These are phyloP conservation scores for Geranomyces variabilis DNA, from an alignment of 192 early-diverging fungal species.

Conservation along the genomic window DNA sequence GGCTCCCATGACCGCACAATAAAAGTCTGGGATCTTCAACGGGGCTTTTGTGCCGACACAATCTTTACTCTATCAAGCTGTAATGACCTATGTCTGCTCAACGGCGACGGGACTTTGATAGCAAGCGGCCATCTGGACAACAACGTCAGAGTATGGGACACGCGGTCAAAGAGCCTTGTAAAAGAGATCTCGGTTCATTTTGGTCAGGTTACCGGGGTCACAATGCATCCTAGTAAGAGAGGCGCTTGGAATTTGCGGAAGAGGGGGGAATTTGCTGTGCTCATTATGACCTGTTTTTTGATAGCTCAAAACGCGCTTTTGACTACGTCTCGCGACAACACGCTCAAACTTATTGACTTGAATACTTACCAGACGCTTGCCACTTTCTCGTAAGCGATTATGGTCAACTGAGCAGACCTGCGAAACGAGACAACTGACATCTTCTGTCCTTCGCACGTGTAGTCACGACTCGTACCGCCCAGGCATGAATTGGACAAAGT, in stretches of 20 bases:
- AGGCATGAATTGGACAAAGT: slow-evolving; percentile 87
- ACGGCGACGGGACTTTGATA: slow-evolving; percentile 76
- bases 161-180: slow-evolving; percentile 74
- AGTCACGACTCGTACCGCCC: slow-evolving; percentile 78
- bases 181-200: slow-evolving; percentile 86
- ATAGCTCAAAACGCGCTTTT: slow-evolving; percentile 72
- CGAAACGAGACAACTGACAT: neutral
- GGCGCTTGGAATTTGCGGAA: neutral
- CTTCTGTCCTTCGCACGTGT: slow-evolving; percentile 3
- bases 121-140: slow-evolving; percentile 94
- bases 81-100: slow-evolving; percentile 84
- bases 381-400: slow-evolving; percentile 63
- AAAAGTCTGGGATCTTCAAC: slow-evolving; percentile 93
- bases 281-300: neutral
- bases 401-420: neutral
- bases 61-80: slow-evolving; percentile 94
- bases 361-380: slow-evolving; percentile 72
- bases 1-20: slow-evolving; percentile 96
- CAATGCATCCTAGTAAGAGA: slow-evolving; percentile 66
- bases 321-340: slow-evolving; percentile 95
- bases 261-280: neutral
- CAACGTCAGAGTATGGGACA: slow-evolving; percentile 91
- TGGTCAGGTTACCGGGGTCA: slow-evolving; percentile 87
- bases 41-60: slow-evolving; percentile 86
- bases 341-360: slow-evolving; percentile 81